These are phyloP conservation scores for Penicillium sp. DNA, from an alignment of 2,329 filamentous ascomycete species.

Conservation along the genomic window DNA sequence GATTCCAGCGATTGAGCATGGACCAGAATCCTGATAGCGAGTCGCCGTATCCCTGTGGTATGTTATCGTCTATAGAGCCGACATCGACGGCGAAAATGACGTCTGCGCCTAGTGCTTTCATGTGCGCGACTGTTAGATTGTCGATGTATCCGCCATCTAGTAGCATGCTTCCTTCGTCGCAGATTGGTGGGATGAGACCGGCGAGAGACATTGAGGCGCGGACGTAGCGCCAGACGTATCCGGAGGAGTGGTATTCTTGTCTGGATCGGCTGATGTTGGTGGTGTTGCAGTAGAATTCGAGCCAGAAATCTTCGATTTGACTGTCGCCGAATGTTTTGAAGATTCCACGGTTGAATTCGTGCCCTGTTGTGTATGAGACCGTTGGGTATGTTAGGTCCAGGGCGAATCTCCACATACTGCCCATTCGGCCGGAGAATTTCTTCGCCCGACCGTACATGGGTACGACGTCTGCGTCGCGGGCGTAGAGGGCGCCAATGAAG, in stretches of 20 bases:
- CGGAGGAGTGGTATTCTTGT: constrained; percentile 89
- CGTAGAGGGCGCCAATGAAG: constrained; percentile 94
- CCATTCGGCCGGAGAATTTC: constrained; percentile 98
- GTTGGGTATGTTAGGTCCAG: constrained; percentile 95
- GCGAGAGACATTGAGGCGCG: constrained; percentile 96
- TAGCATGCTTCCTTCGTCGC: constrained; percentile 95
- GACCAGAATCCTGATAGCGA: constrained; percentile 95
- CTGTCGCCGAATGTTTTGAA: constrained; percentile 98
- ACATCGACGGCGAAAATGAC: constrained; percentile 96
- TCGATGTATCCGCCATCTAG: constrained; percentile 96
- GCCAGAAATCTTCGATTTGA: constrained; percentile 98
- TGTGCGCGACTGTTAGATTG: constrained; percentile 94
- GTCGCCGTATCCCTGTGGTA: constrained; percentile 90
- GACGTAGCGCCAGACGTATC: constrained; percentile 97
- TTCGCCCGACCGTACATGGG: constrained; percentile 96
- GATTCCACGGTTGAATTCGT: constrained; percentile 98
- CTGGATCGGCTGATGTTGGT: constrained; percentile 97
- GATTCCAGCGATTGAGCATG: constrained; percentile 94
- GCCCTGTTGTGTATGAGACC: constrained; percentile 94
- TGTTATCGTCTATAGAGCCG: constrained; percentile 87
- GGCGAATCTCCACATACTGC: constrained; percentile 97
- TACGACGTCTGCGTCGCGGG: constrained; percentile 92
- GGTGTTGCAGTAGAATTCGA: constrained; percentile 98
- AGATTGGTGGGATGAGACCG: constrained; percentile 87
- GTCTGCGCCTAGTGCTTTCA: constrained; percentile 92